phyloP scores from a whole-genome alignment of 139 green algal genomes.

The Volvox reticuliferus region DNA sequence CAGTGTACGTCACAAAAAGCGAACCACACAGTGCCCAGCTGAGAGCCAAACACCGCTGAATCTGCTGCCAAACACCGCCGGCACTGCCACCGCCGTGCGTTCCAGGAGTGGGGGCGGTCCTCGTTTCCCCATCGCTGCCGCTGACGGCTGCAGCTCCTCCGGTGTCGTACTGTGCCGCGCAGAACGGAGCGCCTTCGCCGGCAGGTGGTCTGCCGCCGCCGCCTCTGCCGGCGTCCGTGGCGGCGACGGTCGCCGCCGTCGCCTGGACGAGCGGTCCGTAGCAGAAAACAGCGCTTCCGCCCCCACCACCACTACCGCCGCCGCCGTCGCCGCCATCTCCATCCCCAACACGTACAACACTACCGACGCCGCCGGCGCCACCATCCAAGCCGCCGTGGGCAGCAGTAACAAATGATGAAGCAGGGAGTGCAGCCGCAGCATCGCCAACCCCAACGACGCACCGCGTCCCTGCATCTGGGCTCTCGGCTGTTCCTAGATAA shows the following conservation, averaged over 20 bases:
- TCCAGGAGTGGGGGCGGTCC: not conserved
- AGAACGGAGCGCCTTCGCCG: not conserved
- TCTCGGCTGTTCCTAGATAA: too few species aligned
- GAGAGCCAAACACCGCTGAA: not conserved
- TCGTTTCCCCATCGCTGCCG: too few species aligned
- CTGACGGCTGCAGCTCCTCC: not conserved
- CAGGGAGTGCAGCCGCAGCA: too few species aligned
- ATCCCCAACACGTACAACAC: not conserved
- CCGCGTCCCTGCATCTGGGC: too few species aligned
- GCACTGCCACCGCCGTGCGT: not conserved
- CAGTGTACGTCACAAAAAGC: constrained; percentile 61
- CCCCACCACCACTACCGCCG: not conserved
- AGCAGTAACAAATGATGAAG: too few species aligned
- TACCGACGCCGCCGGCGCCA: not conserved
- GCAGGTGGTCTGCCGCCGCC: too few species aligned
- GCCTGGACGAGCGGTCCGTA: too few species aligned
- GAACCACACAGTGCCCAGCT: constrained; percentile 36
- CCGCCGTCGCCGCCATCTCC: not conserved
- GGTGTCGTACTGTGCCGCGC: not conserved
- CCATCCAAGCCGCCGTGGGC: not conserved
- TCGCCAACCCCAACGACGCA: too few species aligned
- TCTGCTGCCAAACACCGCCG: not conserved
- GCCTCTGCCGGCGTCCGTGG: too few species aligned
- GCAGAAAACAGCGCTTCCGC: not conserved
- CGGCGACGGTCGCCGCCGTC: too few species aligned